Evolutionary conservation across 176 grass and related monocot species (phyloP).

Genomic region (Rhynchospora tenuis): DNA sequence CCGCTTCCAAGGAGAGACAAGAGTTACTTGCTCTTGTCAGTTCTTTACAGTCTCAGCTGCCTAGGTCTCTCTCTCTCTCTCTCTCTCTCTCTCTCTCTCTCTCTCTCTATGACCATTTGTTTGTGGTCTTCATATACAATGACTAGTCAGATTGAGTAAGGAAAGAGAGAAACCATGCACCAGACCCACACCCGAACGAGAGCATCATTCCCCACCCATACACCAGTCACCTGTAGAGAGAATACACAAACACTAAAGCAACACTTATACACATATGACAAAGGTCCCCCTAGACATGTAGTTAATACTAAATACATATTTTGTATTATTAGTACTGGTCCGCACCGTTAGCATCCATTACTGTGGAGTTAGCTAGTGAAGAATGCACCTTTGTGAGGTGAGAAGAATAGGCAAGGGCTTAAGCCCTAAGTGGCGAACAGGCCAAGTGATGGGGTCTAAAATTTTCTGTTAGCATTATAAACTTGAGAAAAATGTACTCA

Average conservation of each 20-base stretch:
- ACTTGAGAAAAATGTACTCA: not conserved
- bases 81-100: not conserved
- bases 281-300: not conserved
- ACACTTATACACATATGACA: not conserved
- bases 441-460: not conserved
- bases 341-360: not conserved
- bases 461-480: not conserved
- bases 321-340: not conserved
- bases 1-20: conserved; percentile 61
- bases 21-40: conserved; percentile 59
- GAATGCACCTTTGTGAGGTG: not conserved
- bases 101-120: not conserved
- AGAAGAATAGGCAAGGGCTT: not conserved
- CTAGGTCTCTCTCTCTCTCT: conserved; percentile 42
- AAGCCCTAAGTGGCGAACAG: not conserved
- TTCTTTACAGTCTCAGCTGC: conserved; percentile 51
- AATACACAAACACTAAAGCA: not conserved
- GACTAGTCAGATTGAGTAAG: not conserved
- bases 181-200: not conserved
- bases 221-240: not conserved
- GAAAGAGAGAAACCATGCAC: not conserved
- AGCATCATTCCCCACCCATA: not conserved
- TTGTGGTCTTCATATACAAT: not conserved
- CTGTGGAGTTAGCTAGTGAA: not conserved
- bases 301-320: not conserved